phyloP scores from a whole-genome alignment of 805 yeast genomes.

The Saccharomycopsis oosterbeekiorum region DNA sequence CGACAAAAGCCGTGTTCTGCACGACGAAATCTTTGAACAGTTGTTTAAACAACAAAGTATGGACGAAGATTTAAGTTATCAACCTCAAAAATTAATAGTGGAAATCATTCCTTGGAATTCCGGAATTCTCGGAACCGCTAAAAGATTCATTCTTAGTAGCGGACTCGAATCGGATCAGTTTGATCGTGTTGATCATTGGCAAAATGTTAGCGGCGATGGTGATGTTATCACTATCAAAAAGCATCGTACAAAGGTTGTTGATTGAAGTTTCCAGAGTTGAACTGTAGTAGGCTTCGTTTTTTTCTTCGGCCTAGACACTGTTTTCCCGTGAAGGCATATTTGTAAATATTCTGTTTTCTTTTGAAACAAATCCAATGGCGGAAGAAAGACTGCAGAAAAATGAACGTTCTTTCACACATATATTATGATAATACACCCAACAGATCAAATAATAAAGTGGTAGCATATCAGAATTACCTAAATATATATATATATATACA shows the following conservation, averaged over 20 bases:
- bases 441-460: no score
- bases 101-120: slow-evolving; percentile 1
- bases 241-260: not conserved
- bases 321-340: no score
- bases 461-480: no score
- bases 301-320: no score
- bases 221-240: not conserved
- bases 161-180: not conserved
- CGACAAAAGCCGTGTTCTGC: not conserved
- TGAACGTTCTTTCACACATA: no score
- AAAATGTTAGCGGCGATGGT: not conserved
- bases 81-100: not conserved
- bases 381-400: no score
- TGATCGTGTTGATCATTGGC: not conserved
- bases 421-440: no score
- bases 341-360: no score
- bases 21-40: not conserved
- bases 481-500: no score
- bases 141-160: not conserved
- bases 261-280: not conserved
- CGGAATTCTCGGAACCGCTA: not conserved
- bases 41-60: not conserved
- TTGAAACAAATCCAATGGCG: no score
- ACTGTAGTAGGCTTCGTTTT: no score
- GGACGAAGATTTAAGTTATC: not conserved